Evolutionary conservation across 192 early-diverging fungal species (phyloP), one percentile per base, ranked within the genome.

Genomic region (Coemansia sp.): DNA sequence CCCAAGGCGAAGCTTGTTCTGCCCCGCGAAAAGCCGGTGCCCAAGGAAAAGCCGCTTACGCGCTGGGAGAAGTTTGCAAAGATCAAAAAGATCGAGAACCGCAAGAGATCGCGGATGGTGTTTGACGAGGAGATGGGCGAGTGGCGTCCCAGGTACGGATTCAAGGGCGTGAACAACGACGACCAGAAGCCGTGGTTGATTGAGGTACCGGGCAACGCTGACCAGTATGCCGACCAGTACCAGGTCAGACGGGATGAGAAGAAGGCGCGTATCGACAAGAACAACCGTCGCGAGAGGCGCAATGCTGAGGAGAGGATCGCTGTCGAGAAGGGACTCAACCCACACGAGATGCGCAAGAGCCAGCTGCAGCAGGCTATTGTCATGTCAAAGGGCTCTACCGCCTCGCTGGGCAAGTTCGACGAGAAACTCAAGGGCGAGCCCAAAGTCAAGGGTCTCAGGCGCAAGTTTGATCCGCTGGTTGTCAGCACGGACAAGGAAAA

Each of bases 11-110:
- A 68, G 20, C 87, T 87, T 0, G 64, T 77, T 13, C 61, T 97
- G 22, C 95, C 96, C 15, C 87, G 96, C 63, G 95, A 95, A 54
- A 95, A 97, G 74, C 92, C 92, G 28, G 63, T 96, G 20, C 97
- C 97, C 34, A 92, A 94, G 79, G 87, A 85, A 31, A 93, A 94
- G 71, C 84, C 90, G 13, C 72, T 86, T 81, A 99, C 97, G 11
- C 89, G 94, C 62, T 99, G 97, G 97, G 96, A 99, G 79, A 92
- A 91, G 85, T 99, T 99, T 80, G 97, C 97, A 53, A 89, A 92
- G 69, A 80, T 82, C 72, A 99, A 99, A 81, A 94, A 94, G 15
- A 98, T 99, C 74, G 84, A 88, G 72, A 89, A 89, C 50, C 74
- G 70, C 64, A 96, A 97, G 78, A 91, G 90, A 69, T 84, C 81